Evolutionary conservation across 768 basidiomycete genomes (phyloP).

Genomic region (Imleria badia): DNA sequence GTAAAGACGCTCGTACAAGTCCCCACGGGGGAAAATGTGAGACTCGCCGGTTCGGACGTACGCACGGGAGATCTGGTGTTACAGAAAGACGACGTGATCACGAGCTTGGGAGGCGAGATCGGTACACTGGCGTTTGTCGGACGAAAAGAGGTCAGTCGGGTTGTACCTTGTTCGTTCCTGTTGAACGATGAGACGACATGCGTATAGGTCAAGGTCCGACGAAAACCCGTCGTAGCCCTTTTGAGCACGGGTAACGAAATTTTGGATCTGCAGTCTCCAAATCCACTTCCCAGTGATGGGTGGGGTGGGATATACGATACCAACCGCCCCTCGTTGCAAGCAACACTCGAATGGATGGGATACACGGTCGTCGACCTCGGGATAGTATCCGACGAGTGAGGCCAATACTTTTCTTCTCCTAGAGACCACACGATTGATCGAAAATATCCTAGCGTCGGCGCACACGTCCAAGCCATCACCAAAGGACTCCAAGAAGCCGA

Average conservation of each 20-base stretch:
- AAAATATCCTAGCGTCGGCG: conserved; percentile 43
- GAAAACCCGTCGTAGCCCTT: conserved; percentile 74
- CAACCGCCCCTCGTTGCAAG: conserved; percentile 76
- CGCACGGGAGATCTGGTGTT: conserved; percentile 65
- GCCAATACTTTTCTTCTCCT: neutral
- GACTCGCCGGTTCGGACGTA: conserved; percentile 74
- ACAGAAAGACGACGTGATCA: conserved; percentile 58
- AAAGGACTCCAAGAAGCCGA: conserved; percentile 64
- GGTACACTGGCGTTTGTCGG: conserved; percentile 83
- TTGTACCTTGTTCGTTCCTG: neutral
- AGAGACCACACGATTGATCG: neutral
- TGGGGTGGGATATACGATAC: conserved; percentile 86
- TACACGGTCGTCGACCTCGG: conserved; percentile 80
- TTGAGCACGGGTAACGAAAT: conserved; percentile 89
- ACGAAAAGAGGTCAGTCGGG: conserved; percentile 53
- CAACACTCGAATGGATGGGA: conserved; percentile 68
- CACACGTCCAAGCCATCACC: conserved; percentile 57
- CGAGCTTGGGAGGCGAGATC: conserved; percentile 74
- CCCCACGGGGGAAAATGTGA: conserved; percentile 66
- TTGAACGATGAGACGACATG: neutral
- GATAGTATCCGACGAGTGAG: conserved; percentile 73
- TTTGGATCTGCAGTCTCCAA: conserved; percentile 53
- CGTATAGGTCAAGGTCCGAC: conserved; percentile 62
- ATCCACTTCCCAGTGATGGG: conserved; percentile 31
- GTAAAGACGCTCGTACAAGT: conserved; percentile 68